Evolutionary conservation across 495 filamentous ascomycete genomes (phyloP).

Genomic region (Darksidea phi): DNA sequence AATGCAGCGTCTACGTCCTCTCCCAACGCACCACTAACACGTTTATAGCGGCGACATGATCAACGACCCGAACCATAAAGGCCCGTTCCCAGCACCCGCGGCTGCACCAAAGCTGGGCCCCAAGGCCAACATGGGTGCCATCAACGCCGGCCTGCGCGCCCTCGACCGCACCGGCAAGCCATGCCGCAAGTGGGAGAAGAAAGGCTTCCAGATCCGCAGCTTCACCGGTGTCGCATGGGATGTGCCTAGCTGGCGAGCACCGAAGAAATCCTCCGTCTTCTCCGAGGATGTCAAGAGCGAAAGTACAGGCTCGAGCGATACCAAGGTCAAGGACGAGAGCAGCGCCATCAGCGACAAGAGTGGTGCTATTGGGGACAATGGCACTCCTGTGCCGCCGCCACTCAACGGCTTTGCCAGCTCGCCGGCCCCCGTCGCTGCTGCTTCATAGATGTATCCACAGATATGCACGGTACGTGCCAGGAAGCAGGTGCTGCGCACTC

Average conservation of each 20-base stretch:
- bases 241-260: constrained; percentile 78
- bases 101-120: constrained; percentile 67
- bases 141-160: constrained; percentile 92
- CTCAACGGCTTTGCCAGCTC: constrained; percentile 43
- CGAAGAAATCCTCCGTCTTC: constrained; percentile 50
- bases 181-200: constrained; percentile 86
- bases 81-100: constrained; percentile 26
- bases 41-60: constrained; percentile 33
- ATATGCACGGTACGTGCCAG: background rate
- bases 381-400: constrained; percentile 33
- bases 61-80: constrained; percentile 34
- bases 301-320: constrained; percentile 66
- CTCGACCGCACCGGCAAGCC: constrained; percentile 87
- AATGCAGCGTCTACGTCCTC: background rate
- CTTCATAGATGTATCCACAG: constrained; percentile 41
- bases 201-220: constrained; percentile 78
- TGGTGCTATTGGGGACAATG: constrained; percentile 43
- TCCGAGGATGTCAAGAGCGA: constrained; percentile 51
- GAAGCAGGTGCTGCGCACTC: background rate
- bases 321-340: constrained; percentile 72
- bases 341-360: constrained; percentile 73
- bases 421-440: constrained; percentile 47
- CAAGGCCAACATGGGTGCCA: constrained; percentile 96
- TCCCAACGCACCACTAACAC: constrained; percentile 9
- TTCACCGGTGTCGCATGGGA: constrained; percentile 91